Percentiles rank a stretch among this genome's conserved stretches.
Evolutionary conservation across 2,329 filamentous ascomycete genomes (phyloP).

Genomic region (Didymella sp.): DNA sequence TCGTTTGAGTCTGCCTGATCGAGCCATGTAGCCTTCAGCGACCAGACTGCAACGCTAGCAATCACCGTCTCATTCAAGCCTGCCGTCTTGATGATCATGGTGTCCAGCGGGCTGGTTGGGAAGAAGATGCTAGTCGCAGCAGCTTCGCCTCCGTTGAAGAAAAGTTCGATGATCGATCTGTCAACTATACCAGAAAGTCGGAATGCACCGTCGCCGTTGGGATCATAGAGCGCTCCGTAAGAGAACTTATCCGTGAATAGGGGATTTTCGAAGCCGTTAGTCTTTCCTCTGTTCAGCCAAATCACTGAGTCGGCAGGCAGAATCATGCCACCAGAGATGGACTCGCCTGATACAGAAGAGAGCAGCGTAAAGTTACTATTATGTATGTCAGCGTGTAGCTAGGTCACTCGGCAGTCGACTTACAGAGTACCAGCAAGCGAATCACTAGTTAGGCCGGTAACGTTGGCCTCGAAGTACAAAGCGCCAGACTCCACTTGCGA

Average conservation of each 20-base stretch:
- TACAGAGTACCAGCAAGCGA: constrained; percentile 49
- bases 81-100: constrained; percentile 41
- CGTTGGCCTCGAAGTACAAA: constrained; percentile 62
- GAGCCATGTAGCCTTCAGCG: constrained; percentile 50
- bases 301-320: constrained; percentile 51
- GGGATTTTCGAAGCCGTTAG: constrained; percentile 60
- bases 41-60: constrained; percentile 52
- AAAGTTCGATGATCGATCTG: constrained; percentile 62
- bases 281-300: constrained; percentile 59
- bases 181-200: constrained; percentile 61
- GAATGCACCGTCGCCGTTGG: constrained; percentile 42
- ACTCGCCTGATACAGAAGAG: constrained; percentile 59
- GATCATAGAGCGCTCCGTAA: constrained; percentile 37
- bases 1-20: constrained; percentile 35
- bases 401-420: not conserved
- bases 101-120: constrained; percentile 53
- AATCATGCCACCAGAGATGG: constrained; percentile 58
- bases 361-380: constrained; percentile 59
- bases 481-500: constrained; percentile 58
- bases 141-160: constrained; percentile 60
- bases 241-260: constrained; percentile 65
- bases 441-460: constrained; percentile 52
- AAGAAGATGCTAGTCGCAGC: constrained; percentile 61
- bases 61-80: constrained; percentile 46
- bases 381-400: not conserved